Conservation (phyloP, 176 grass and related monocot genomes). For the Oryza nivara region DNA sequence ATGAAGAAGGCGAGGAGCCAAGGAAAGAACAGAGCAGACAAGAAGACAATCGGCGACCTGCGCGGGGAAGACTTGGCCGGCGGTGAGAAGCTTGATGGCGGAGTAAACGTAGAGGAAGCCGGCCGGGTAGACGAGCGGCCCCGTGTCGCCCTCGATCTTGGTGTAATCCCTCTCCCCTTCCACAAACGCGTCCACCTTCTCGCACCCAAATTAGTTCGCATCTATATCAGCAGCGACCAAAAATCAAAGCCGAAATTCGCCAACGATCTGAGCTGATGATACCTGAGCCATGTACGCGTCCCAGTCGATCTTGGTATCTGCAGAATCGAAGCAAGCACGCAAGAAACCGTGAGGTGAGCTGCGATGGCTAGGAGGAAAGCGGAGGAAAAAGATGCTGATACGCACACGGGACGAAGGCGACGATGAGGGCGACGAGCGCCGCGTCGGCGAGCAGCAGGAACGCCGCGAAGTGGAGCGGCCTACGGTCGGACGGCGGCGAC, state of each 20-base stretch:
- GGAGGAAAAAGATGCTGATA: neutral
- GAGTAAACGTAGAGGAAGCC: constrained; percentile 97
- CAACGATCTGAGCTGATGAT: neutral
- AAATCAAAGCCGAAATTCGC: constrained; percentile 19
- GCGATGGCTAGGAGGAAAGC: neutral
- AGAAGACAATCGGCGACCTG: constrained; percentile 50
- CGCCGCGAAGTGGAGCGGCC: constrained; percentile 44
- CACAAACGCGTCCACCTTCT: constrained; percentile 81
- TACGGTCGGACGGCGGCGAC: neutral
- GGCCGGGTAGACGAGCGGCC: constrained; percentile 90
- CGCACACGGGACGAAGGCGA: constrained; percentile 76
- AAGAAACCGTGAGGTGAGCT: constrained; percentile 3
- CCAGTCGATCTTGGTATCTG: constrained; percentile 99
- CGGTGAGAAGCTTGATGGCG: constrained; percentile 76
- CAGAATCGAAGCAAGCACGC: constrained; percentile 34
- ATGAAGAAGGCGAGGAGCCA: too few relatives aligned
- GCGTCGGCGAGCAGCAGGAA: constrained; percentile 77
- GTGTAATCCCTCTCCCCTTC: constrained; percentile 89
- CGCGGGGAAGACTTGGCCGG: constrained; percentile 72
- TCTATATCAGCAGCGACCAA: constrained; percentile 1
- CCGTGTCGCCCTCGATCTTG: constrained; percentile 91
- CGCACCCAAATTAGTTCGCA: neutral
- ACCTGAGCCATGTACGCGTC: constrained; percentile 99
- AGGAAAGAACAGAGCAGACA: neutral
- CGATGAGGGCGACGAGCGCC: constrained; percentile 72